These are phyloP conservation scores for Flammula alnicola DNA, from an alignment of 1,284 basidiomycete genomes.

Conservation along the genomic window DNA sequence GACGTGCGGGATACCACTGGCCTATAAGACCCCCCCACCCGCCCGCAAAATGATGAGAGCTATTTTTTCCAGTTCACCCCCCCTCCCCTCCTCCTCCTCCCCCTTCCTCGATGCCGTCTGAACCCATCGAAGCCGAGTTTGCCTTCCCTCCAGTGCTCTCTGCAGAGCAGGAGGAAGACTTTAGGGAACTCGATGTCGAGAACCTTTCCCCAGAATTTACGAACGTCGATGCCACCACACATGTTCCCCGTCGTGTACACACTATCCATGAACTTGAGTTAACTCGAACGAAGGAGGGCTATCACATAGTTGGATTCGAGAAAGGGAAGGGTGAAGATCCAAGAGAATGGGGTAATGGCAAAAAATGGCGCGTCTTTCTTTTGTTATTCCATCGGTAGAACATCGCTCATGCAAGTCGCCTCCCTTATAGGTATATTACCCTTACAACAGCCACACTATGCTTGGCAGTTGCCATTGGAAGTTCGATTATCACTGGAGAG, in stretches of 20 bases:
- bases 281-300: slow-evolving; percentile 29
- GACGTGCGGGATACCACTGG: not conserved
- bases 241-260: slow-evolving; percentile 5
- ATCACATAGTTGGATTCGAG: slow-evolving; percentile 38
- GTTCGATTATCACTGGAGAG: slow-evolving; percentile 46
- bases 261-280: slow-evolving; percentile 28
- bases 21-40: slow-evolving; percentile 11
- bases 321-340: slow-evolving; percentile 41
- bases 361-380: slow-evolving; percentile 36
- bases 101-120: slow-evolving; percentile 33
- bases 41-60: not conserved
- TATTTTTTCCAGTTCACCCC: not conserved
- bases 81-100: not conserved
- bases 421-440: slow-evolving; percentile 37
- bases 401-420: not conserved
- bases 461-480: slow-evolving; percentile 41
- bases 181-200: slow-evolving; percentile 30
- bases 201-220: slow-evolving; percentile 11
- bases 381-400: not conserved
- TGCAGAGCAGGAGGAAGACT: slow-evolving; percentile 35
- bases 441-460: slow-evolving; percentile 39
- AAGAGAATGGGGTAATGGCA: slow-evolving; percentile 36
- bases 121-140: slow-evolving; percentile 42
- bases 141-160: slow-evolving; percentile 34
- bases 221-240: too few relatives aligned